These are phyloP conservation scores for Kodamaea ohmeri DNA, from an alignment of 1,139 yeast species.

Conservation along the genomic window DNA sequence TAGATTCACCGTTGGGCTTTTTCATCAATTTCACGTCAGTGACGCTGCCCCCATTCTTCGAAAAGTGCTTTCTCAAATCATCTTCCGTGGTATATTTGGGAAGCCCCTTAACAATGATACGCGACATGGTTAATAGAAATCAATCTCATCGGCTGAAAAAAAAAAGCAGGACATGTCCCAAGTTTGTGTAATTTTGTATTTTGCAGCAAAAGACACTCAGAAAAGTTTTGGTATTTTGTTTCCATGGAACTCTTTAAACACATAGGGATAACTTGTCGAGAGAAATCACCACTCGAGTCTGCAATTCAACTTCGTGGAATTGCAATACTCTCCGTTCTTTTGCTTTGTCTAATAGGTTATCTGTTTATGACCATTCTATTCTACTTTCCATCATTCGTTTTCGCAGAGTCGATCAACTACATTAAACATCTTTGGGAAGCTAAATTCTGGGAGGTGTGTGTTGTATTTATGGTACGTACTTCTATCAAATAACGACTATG, in stretches of 20 bases:
- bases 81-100: slow-evolving; percentile 81
- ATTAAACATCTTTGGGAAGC: slow-evolving; percentile 23
- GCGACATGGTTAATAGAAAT: slow-evolving; percentile 54
- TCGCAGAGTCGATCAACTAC: slow-evolving; percentile 30
- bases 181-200: slow-evolving; percentile 1
- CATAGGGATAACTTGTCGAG: slow-evolving; percentile 15
- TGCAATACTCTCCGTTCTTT: slow-evolving; percentile 16
- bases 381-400: slow-evolving; percentile 17
- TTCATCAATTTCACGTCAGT: slow-evolving; percentile 87
- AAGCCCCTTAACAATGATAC: slow-evolving; percentile 91
- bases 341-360: slow-evolving; percentile 19
- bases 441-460: slow-evolving; percentile 37
- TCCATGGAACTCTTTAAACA: slow-evolving; percentile 25
- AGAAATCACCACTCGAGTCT: not conserved
- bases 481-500: not conserved
- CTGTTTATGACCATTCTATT: slow-evolving; percentile 26
- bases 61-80: slow-evolving; percentile 66
- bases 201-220: slow-evolving; percentile 1
- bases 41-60: slow-evolving; percentile 53
- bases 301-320: slow-evolving; percentile 7
- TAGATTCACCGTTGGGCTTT: slow-evolving; percentile 78
- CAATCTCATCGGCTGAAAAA: slow-evolving; percentile 8
- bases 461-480: slow-evolving; percentile 32
- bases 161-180: slow-evolving; percentile 4
- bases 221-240: slow-evolving; percentile 1